Evolutionary conservation across 345 rosid species (phyloP), one percentile per base, ranked within the genome.

Genomic region (Gossypium arboreum): DNA sequence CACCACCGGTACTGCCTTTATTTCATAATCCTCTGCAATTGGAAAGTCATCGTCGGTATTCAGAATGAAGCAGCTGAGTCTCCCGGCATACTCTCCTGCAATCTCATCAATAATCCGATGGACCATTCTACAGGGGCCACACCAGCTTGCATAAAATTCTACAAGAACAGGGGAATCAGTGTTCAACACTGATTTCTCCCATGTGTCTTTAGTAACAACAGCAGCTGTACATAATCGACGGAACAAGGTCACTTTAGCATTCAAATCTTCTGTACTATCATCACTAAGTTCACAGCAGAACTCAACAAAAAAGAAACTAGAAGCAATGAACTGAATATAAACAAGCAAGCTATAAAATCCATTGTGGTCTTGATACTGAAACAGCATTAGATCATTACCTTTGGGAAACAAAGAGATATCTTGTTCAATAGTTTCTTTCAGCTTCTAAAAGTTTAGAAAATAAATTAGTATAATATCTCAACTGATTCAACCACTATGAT

Each of bases 1-100:
- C 73, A 94, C 97, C 76, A 94, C 95, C 0, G 98, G 97, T 0
- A 92, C 97, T 25, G 97, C 97, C 83, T 94, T 94, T 9, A 94
- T 82, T 72, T 88, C 97, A 22, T 88, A 91, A 62, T 88, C 86
- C 78, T 94, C 91, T 1, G 98, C 95, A 65, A 94, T 80, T 16
- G 76, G 60, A 71, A 81, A 79, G 86, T 94, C 92, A 70, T 27
- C 73, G 82, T 94, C 98, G 10, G 97, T 85, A 73, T 94, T 88
- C 45, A 92, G 85, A 10, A 91, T 81, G 71, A 83, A 92, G 82
- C 92, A 92, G 71, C 80, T 85, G 11, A 92, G 85, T 81, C 77
- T 89, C 77, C 94, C 97, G 0, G 85, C 86, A 66, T 94, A 94
- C 69, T 91, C 98, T 52, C 79, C 84, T 0, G 95, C 93, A 43